Evolutionary conservation across 192 early-diverging fungal genomes (phyloP), one percentile per base, ranked within the genome.

Genomic region (Piromyces finnis): DNA sequence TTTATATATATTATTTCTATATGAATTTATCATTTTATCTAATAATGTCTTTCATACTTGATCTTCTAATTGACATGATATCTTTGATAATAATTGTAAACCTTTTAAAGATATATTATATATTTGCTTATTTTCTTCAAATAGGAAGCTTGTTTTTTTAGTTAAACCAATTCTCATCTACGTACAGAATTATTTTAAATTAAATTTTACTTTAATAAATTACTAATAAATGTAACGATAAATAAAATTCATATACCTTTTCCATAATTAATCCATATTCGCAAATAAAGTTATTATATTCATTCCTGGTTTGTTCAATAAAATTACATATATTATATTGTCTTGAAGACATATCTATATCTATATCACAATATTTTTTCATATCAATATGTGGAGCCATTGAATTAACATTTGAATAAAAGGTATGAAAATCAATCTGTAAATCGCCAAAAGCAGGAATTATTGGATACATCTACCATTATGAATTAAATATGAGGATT

Each of bases 361-460:
- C 81, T 11, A 80, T 77, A 22, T 81, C 77, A 80, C 84, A 82
- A 82, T 83, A 87, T 30, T 85, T 85, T 78, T 37, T 77, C 3
- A 29, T 30, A 22, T 41, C 81, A 26, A 86, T 79, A 82, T 89
- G 88, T 12, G 88, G 86, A 0, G 85, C 84, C 68, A 88, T 89
- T 14, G 80, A 81, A 78, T 86, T 85, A 39, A 89, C 86, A 29
- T 79, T 81, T n/a, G n/a, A n/a, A n/a, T n/a, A n/a, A n/a, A n/a
- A n/a, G n/a, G n/a, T n/a, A 22, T 82, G 79, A 12, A 89, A 79
- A 18, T 32, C 30, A 17, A 89, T 78, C 51, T 85, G 81, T 37
- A 86, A 83, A 77, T 89, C 88, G 11, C 84, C 88, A 78, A 85
- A 86, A 7, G 87, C 81, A 28, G 86, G 86, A 16, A 89, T 85